Evolutionary conservation across 129 eudicot species (phyloP), one percentile per base, ranked within the genome.

Genomic region (Lactuca sativa): DNA sequence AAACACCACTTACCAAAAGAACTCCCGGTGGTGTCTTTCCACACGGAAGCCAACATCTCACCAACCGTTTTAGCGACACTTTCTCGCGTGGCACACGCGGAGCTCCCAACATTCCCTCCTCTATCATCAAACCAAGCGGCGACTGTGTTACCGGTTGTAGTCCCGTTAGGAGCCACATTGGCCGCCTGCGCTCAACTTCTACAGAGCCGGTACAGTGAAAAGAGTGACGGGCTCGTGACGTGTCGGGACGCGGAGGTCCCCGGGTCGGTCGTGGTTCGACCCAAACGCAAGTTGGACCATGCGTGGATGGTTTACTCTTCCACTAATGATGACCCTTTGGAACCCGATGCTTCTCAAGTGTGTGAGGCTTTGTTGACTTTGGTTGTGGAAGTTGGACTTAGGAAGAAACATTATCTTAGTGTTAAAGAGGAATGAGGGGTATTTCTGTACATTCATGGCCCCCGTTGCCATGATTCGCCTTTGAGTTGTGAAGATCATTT

Each of bases 261-360:
- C 0, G 99, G 99, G 44, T 95, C 99, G 1, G 85, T 90, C 32
- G 97, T 95, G 65, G 99, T 93, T 5, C 79, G 90, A n/a, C 99
- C 97, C 0, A 77, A 71, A 49, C 86, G 97, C 9, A 95, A 90
- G 47, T 31, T 95, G 64, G 99, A 95, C 62, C 99, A 95, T 51
- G 97, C 93, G 3, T 95, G 99, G 99, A 95, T 95, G 97, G 99
- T 90, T 10, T 95, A 90, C 62, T 93, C 98, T 12, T 76, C 95
- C 0, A 65, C 81, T 33, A 93, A 83, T n/a, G 97, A 93, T 62
- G 90, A 93, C 71, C 81, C 92, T 3, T 62, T 69, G 7, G 97
- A 95, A 43, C 86, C 89, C 0, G 83, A 90, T 80, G 92, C 99
- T 43, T 80, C 99, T 53, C 91, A 86, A 64, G 92, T 93, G 13